These are phyloP conservation scores for Aspergillus uvarum DNA, from an alignment of 2,329 filamentous ascomycete species.

Conservation along the genomic window DNA sequence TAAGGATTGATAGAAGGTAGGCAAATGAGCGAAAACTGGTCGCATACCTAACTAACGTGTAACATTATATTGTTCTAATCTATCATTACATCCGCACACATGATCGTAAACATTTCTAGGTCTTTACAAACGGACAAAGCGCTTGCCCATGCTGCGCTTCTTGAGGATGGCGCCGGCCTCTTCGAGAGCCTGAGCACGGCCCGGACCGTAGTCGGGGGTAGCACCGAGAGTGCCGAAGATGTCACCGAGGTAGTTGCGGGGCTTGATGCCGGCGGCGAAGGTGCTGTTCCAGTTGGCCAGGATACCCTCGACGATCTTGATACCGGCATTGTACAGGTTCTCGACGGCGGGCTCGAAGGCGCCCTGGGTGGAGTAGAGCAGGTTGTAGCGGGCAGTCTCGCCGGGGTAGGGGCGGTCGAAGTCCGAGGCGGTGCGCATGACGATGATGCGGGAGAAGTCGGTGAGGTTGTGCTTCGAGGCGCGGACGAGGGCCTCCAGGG, in stretches of 20 bases:
- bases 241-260: slow-evolving; percentile 68
- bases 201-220: slow-evolving; percentile 61
- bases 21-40: no score
- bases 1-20: no score
- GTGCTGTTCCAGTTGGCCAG: slow-evolving; percentile 59
- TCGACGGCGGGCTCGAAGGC: slow-evolving; percentile 62
- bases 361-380: slow-evolving; percentile 61
- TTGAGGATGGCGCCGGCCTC: not conserved
- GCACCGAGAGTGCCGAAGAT: slow-evolving; percentile 69
- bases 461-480: slow-evolving; percentile 57
- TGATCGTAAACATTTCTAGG: not conserved
- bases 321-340: slow-evolving; percentile 67
- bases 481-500: slow-evolving; percentile 64
- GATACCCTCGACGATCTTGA: slow-evolving; percentile 65
- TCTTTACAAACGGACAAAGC: not conserved
- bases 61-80: not conserved
- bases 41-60: not conserved
- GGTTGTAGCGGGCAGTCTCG: slow-evolving; percentile 57
- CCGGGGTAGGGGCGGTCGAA: slow-evolving; percentile 68
- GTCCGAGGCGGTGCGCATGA: slow-evolving; percentile 68
- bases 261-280: slow-evolving; percentile 57
- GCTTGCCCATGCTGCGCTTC: slow-evolving; percentile 3
- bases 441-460: slow-evolving; percentile 66
- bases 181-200: not conserved
- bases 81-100: not conserved